These are phyloP conservation scores for Fragaria nilgerrensis DNA, from an alignment of 306 rosid species.

Conservation along the genomic window DNA sequence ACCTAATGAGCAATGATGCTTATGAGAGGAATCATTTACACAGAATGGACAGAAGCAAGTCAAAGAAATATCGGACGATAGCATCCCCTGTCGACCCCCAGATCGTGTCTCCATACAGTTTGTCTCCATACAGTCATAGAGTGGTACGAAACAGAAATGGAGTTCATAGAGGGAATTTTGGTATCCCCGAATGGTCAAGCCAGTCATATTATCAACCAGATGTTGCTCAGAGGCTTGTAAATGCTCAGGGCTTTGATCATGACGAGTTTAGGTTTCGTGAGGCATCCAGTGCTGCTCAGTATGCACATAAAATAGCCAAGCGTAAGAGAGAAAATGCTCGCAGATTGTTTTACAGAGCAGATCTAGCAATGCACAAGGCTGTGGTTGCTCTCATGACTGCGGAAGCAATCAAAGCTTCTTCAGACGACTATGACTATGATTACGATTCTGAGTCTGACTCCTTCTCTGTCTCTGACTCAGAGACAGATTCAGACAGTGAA, in stretches of 20 bases:
- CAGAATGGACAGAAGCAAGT: constrained; percentile 50
- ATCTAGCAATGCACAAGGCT: constrained; percentile 83
- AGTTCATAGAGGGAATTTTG: constrained; percentile 37
- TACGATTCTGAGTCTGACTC: neutral
- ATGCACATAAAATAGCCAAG: constrained; percentile 59
- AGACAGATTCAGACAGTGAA: constrained; percentile 11
- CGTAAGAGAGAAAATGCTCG: constrained; percentile 68
- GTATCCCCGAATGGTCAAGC: constrained; percentile 42
- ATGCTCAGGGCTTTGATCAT: constrained; percentile 55
- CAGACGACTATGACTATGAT: constrained; percentile 35
- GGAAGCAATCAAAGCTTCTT: constrained; percentile 67
- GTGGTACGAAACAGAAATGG: constrained; percentile 51
- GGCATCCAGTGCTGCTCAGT: constrained; percentile 59
- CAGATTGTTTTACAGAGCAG: constrained; percentile 68
- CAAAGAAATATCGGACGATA: constrained; percentile 47
- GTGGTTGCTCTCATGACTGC: constrained; percentile 85
- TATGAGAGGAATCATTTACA: constrained; percentile 52
- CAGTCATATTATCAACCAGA: constrained; percentile 42
- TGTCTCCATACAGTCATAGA: constrained; percentile 38
- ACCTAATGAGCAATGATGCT: constrained; percentile 45
- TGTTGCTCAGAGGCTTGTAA: constrained; percentile 44
- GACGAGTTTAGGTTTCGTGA: constrained; percentile 68
- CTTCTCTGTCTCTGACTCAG: neutral
- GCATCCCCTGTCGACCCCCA: constrained; percentile 42
- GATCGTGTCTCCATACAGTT: constrained; percentile 25